Base-by-base conservation (phyloP, 345 rosid species). In the Microcos paniculata region DNA sequence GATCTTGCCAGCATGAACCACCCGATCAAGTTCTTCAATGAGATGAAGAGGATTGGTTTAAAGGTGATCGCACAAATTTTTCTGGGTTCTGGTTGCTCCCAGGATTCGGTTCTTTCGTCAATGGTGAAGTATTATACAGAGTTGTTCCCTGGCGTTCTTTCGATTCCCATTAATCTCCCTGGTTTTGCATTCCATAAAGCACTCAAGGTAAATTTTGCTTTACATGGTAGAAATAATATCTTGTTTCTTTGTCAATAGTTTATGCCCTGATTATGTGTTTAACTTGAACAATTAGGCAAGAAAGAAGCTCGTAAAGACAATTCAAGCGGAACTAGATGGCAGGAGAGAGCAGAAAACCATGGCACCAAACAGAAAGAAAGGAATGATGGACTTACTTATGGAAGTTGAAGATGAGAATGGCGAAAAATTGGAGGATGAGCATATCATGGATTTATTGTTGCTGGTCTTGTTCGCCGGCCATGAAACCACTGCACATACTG, bases 141-240 rank as follows among this genome's bases (percentile, higher is more conserved):
- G 12, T 55, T 77, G n/a, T 49, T 19, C 62, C 68, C 64, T 21
- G 86, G 90, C 13, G 35, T 84, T 19, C 72, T 81, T 69, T 80
- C 87, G 31, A 63, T 85, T 76, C 84, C 84, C 13, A 80, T 88
- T 70, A 82, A 85, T 64, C 40, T 86, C 70, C 91, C 88, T 0
- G 87, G 90, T 10, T 86, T 83, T 64, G 81, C 81, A 19, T 86
- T 77, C 64, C 70, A 82, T 66, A 57, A 57, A 59, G 84, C 91
- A 31, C 75, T 82, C 52, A 46, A 67, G 71, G 71, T 84, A 83
- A 82, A 85, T 71, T 28, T 46, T 43, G 43, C 2, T 33, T 18
- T 15, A 21, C 35, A 53, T 8, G 8, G 61, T 30, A 4, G 19
- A 48, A 48, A 48, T 43, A 48, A 15, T 48, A 14, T 35, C 14